phyloP scores from a whole-genome alignment of 2,329 filamentous ascomycete genomes.

The Nakataea oryzae region DNA sequence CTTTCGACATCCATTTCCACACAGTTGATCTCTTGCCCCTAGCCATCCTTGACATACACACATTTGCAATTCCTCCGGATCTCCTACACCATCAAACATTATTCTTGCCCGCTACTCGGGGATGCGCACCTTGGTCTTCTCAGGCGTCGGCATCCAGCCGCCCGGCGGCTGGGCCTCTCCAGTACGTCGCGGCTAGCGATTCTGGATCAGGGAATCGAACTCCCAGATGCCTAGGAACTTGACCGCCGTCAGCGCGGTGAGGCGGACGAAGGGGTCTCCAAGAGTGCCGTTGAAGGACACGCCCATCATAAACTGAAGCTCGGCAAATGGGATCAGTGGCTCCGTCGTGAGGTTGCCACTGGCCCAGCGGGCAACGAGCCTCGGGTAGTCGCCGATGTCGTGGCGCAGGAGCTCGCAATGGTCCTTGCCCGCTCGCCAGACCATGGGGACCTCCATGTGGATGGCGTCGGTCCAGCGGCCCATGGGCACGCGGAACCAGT shows the following conservation, averaged over 20 bases:
- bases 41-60: neutral
- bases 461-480: neutral
- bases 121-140: neutral
- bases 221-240: slow-evolving; percentile 2
- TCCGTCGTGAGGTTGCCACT: neutral
- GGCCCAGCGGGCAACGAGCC: neutral
- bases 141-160: neutral
- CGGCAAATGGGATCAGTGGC: neutral
- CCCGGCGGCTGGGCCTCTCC: too few species aligned
- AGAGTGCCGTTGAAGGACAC: neutral
- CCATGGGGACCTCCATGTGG: neutral
- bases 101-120: neutral
- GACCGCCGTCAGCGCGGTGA: neutral
- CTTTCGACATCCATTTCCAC: neutral
- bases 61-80: neutral
- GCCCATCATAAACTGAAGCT: neutral
- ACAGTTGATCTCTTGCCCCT: neutral
- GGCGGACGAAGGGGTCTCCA: neutral
- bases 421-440: neutral
- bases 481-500: slow-evolving; percentile 1
- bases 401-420: slow-evolving; percentile 1
- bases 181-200: neutral
- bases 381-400: neutral
- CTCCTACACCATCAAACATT: neutral
- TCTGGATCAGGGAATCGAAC: neutral